These are phyloP conservation scores for Melastoma malabathricum DNA, from an alignment of 345 rosid genomes.

Conservation along the genomic window DNA sequence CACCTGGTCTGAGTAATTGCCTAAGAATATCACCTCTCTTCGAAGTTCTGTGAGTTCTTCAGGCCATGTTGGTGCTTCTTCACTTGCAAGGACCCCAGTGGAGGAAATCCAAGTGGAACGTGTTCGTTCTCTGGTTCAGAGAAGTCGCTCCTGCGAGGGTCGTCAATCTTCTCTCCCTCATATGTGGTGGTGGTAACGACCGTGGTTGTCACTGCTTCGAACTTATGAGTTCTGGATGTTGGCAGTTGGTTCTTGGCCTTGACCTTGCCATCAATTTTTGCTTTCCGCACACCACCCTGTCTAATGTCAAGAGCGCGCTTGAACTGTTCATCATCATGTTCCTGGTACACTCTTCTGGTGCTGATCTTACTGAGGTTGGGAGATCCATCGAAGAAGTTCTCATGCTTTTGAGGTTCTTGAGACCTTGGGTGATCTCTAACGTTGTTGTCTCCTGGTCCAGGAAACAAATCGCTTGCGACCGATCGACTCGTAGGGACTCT, in stretches of 20 bases:
- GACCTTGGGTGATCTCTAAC: conserved; percentile 13
- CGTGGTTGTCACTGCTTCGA: conserved; percentile 28
- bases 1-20: not conserved
- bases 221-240: conserved; percentile 29
- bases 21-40: conserved; percentile 35
- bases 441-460: conserved; percentile 33
- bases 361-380: conserved; percentile 41
- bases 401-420: conserved; percentile 27
- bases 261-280: conserved; percentile 43
- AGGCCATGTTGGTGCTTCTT: conserved; percentile 37
- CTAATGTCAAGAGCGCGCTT: conserved; percentile 64
- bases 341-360: conserved; percentile 39
- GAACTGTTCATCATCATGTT: conserved; percentile 67
- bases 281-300: conserved; percentile 66
- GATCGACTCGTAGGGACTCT: conserved; percentile 60
- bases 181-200: conserved; percentile 32
- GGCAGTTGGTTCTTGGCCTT: conserved; percentile 56
- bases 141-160: conserved; percentile 44
- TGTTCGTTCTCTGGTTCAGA: conserved; percentile 66
- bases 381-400: conserved; percentile 31
- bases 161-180: conserved; percentile 39
- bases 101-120: conserved; percentile 23
- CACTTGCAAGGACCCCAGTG: conserved; percentile 19
- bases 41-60: conserved; percentile 40
- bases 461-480: conserved; percentile 22